These are phyloP conservation scores for Xylaria sp. DNA, from an alignment of 2,329 filamentous ascomycete species.

Conservation along the genomic window DNA sequence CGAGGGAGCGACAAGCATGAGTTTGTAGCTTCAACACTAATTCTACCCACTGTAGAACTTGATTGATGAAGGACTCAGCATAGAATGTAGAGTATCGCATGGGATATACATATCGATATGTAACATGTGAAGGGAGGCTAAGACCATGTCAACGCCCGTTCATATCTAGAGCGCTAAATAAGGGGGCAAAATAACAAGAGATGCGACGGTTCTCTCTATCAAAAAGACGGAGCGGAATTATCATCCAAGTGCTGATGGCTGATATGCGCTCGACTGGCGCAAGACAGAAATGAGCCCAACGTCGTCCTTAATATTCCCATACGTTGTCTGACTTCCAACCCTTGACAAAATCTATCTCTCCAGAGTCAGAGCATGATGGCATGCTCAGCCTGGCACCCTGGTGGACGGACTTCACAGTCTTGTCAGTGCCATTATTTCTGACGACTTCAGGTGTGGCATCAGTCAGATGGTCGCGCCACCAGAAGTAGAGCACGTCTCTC, in stretches of 20 bases:
- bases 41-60: too few species aligned
- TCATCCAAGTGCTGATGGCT: background rate
- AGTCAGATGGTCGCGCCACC: conserved; percentile 36
- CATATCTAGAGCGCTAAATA: too few species aligned
- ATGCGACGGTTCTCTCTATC: background rate
- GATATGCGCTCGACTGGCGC: too few species aligned
- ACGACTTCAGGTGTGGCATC: conserved; percentile 19
- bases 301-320: too few species aligned
- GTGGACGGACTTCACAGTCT: conserved; percentile 18
- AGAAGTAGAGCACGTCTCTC: conserved; percentile 37
- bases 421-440: conserved; percentile 19
- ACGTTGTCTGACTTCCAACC: conserved; percentile 21
- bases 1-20: too few species aligned
- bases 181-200: background rate
- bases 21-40: too few species aligned
- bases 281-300: too few species aligned
- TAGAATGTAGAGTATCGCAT: too few species aligned
- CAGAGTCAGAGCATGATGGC: conserved; percentile 23
- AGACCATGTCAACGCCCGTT: too few species aligned
- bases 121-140: too few species aligned
- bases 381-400: conserved; percentile 6
- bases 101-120: too few species aligned
- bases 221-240: conserved; percentile 8
- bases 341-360: conserved; percentile 20
- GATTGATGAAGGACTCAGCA: too few species aligned